These are phyloP conservation scores for Mortierella sp. DNA, from an alignment of 371 early-diverging fungal genomes.

Conservation along the genomic window DNA sequence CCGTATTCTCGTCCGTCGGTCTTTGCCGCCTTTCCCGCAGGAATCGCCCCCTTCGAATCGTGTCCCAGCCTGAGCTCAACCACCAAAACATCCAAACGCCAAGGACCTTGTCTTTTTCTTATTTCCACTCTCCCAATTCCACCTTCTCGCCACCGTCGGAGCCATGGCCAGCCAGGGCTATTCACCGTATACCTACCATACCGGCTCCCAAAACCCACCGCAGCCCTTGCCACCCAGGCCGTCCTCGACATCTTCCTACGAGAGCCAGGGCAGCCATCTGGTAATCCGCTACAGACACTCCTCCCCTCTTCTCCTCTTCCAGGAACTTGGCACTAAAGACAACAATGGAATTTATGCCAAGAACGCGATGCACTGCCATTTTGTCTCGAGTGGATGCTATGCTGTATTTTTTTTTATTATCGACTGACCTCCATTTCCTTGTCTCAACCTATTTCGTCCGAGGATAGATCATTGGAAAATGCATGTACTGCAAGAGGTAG, in stretches of 20 bases:
- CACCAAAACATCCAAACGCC: conserved; percentile 1
- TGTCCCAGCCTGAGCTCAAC: too few relatives aligned
- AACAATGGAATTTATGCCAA: not conserved
- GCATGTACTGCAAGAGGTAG: conserved; percentile 70
- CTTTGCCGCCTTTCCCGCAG: too few relatives aligned
- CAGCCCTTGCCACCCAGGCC: conserved; percentile 31
- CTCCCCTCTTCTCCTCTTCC: not conserved
- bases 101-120: not conserved
- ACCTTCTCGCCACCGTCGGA: not conserved
- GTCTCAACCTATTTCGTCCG: not conserved
- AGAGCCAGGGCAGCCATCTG: conserved; percentile 35
- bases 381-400: not conserved
- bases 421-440: too few relatives aligned
- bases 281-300: too few relatives aligned
- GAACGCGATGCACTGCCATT: not conserved
- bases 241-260: conserved; percentile 29
- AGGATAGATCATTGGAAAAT: conserved; percentile 57
- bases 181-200: conserved; percentile 39
- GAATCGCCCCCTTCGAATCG: too few relatives aligned
- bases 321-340: not conserved
- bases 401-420: not conserved
- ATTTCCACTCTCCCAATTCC: not conserved
- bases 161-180: conserved; percentile 48
- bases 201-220: conserved; percentile 37
- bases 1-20: too few relatives aligned